phyloP scores from a whole-genome alignment of 495 filamentous ascomycete species.

The Halenospora varia region DNA sequence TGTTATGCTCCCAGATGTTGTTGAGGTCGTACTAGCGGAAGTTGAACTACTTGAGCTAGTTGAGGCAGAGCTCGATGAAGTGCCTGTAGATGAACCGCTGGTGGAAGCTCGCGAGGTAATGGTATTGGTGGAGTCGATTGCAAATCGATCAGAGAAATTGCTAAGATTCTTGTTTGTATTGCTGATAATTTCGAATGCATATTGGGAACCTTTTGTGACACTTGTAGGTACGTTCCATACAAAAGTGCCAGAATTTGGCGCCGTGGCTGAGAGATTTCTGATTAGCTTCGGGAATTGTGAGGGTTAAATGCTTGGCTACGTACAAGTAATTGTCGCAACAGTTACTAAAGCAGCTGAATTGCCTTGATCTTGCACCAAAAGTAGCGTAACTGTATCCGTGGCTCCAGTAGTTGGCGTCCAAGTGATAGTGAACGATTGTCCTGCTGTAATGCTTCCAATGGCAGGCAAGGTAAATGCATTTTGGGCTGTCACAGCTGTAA shows the following conservation, averaged over 20 bases:
- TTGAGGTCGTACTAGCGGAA: background rate
- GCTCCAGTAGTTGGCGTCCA: conserved; percentile 49
- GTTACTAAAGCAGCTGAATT: conserved; percentile 33
- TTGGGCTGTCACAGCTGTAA: conserved; percentile 2
- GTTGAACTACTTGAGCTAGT: background rate
- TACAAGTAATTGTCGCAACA: conserved; percentile 50
- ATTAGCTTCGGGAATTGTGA: background rate
- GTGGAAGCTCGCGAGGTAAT: conserved; percentile 29
- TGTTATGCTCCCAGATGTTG: no score
- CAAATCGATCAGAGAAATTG: conserved; percentile 57
- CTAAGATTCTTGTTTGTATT: conserved; percentile 34
- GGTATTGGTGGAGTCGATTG: conserved; percentile 44
- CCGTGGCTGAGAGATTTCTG: conserved; percentile 33
- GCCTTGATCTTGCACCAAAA: conserved; percentile 41
- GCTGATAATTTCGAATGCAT: conserved; percentile 55
- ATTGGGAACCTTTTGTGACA: conserved; percentile 42
- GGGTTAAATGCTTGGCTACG: conserved; percentile 23
- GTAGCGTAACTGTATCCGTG: conserved; percentile 46
- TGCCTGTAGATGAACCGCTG: background rate
- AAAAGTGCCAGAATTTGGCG: conserved; percentile 53
- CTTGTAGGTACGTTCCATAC: conserved; percentile 45
- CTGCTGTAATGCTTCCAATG: conserved; percentile 42
- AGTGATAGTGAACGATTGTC: conserved; percentile 43
- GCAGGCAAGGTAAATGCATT: conserved; percentile 49
- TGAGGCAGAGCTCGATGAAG: background rate